Percentiles rank a stretch among this genome's conserved stretches.
Conservation (phyloP, 768 basidiomycete genomes). For the Lentinula sp. region DNA sequence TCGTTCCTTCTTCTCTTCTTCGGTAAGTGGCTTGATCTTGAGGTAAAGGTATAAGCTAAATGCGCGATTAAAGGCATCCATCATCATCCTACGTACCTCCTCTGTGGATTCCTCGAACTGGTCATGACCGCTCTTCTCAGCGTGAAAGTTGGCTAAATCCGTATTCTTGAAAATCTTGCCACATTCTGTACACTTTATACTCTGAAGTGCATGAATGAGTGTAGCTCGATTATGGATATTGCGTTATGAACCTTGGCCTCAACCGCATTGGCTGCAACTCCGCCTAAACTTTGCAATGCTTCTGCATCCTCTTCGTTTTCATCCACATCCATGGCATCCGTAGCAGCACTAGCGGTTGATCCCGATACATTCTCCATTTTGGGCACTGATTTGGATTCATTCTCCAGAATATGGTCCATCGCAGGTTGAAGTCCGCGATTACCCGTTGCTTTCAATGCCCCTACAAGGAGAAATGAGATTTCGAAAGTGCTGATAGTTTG, state of each 20-base stretch:
- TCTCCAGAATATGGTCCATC: conserved; percentile 84
- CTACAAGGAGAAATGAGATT: conserved; percentile 30
- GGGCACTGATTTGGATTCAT: conserved; percentile 73
- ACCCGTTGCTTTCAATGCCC: conserved; percentile 84
- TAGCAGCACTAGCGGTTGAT: conserved; percentile 13
- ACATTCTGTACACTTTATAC: conserved; percentile 80
- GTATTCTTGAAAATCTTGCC: conserved; percentile 84
- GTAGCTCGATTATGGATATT: neutral
- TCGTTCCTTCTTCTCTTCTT: conserved; percentile 85
- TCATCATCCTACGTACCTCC: conserved; percentile 46
- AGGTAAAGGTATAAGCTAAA: neutral
- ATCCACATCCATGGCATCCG: conserved; percentile 42
- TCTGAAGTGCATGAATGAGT: conserved; percentile 30
- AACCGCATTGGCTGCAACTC: conserved; percentile 30
- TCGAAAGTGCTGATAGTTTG: neutral
- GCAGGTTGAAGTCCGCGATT: conserved; percentile 84
- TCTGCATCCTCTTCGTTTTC: conserved; percentile 71
- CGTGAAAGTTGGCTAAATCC: conserved; percentile 86
- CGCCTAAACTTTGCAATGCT: conserved; percentile 47
- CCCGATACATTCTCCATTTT: conserved; percentile 42
- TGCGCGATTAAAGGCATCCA: conserved; percentile 1
- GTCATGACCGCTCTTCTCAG: conserved; percentile 92
- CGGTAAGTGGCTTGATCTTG: conserved; percentile 89
- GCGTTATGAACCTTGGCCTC: conserved; percentile 57
- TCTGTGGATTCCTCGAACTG: conserved; percentile 95